Evolutionary conservation across 306 rosid species (phyloP).

Genomic region (Dalbergia cultrata): DNA sequence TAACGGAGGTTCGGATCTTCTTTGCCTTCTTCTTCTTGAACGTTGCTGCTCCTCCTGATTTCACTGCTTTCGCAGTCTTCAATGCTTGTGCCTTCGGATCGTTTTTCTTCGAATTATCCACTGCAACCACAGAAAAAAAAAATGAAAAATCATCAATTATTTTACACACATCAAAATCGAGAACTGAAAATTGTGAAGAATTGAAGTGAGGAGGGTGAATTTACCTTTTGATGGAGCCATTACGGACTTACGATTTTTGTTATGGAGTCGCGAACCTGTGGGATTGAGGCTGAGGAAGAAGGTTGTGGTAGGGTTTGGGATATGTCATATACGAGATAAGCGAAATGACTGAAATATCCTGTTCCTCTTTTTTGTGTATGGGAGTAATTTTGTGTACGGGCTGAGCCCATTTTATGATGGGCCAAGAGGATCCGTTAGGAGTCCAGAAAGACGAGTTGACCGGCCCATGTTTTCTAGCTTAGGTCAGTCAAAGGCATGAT

Average conservation of each 20-base stretch:
- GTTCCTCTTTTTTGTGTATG: no score
- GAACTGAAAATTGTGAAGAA: neutral
- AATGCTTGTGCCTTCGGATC: constrained; percentile 72
- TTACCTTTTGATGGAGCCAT: constrained; percentile 81
- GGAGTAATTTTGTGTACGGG: neutral
- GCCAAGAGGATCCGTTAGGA: neutral
- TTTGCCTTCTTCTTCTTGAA: constrained; percentile 71
- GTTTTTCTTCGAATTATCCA: constrained; percentile 59
- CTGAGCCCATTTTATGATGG: constrained; percentile 12
- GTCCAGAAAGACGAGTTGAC: neutral
- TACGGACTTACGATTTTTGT: constrained; percentile 32
- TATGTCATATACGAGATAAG: neutral
- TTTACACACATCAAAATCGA: neutral
- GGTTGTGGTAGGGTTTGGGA: constrained; percentile 45
- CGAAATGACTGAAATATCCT: neutral
- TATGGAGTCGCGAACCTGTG: constrained; percentile 40
- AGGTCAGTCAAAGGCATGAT: neutral
- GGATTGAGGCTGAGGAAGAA: constrained; percentile 26
- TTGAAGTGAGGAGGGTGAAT: neutral
- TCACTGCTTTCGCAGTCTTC: constrained; percentile 72
- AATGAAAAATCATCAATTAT: neutral
- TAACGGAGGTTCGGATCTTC: constrained; percentile 64
- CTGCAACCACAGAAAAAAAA: constrained; percentile 45
- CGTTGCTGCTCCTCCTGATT: constrained; percentile 49
- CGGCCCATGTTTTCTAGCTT: neutral